A percentile compares a stretch with the other conserved stretches of the same genome.
phyloP scores from a whole-genome alignment of 257 asterid species.

The Catharanthus roseus region DNA sequence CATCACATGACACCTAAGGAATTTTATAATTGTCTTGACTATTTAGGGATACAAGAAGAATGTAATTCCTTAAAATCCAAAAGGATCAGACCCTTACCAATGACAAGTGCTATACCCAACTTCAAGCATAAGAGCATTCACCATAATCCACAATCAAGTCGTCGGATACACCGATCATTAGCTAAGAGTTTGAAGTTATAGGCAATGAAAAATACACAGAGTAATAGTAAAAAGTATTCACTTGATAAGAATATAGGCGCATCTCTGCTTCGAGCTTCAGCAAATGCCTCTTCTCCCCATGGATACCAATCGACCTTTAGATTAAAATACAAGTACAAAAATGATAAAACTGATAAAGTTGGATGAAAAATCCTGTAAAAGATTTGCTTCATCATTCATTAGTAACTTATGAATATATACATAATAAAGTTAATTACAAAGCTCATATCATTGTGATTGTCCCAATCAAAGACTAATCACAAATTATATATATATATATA shows the following conservation, averaged over 20 bases:
- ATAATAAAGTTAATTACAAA: too few relatives aligned
- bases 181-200: neutral
- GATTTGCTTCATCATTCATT: too few relatives aligned
- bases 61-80: neutral
- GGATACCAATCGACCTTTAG: constrained; percentile 91
- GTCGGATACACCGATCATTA: neutral
- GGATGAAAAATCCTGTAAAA: too few relatives aligned
- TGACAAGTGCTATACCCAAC: constrained; percentile 99
- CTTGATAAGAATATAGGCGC: constrained; percentile 88
- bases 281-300: constrained; percentile 96
- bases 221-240: constrained; percentile 16
- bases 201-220: neutral
- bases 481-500: too few relatives aligned
- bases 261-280: constrained; percentile 82
- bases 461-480: too few relatives aligned
- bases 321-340: neutral
- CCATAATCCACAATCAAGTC: constrained; percentile 7
- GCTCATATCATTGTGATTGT: too few relatives aligned
- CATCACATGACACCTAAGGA: constrained; percentile 94
- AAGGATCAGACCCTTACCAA: constrained; percentile 48
- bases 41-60: neutral
- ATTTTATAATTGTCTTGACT: constrained; percentile 5
- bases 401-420: too few relatives aligned
- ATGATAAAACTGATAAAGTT: neutral
- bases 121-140: constrained; percentile 38